Conservation (phyloP, 176 grass and related monocot species). For the Chloris gayana region DNA sequence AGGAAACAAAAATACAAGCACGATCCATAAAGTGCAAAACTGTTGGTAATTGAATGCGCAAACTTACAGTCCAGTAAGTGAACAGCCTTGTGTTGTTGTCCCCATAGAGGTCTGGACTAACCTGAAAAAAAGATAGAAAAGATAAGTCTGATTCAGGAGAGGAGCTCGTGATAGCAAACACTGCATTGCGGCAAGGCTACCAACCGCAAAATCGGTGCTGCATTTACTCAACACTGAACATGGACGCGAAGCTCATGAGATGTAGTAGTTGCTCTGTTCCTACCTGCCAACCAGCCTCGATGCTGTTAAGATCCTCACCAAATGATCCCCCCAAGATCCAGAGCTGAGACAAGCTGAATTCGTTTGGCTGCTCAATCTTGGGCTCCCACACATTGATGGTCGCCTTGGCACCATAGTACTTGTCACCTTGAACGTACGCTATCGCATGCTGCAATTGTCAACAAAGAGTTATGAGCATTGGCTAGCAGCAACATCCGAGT, state of each 20-base stretch:
- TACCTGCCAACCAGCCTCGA: conserved; percentile 99
- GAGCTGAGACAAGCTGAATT: conserved; percentile 92
- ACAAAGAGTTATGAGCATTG: conserved; percentile 8
- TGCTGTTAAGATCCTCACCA: conserved; percentile 83
- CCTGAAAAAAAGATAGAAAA: conserved; percentile 50
- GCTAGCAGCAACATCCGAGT: background rate
- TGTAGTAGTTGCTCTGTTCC: conserved; percentile 9
- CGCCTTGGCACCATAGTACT: conserved; percentile 88
- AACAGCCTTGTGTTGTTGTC: conserved; percentile 95
- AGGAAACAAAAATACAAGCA: background rate
- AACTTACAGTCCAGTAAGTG: conserved; percentile 94
- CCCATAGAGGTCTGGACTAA: conserved; percentile 86
- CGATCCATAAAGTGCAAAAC: background rate
- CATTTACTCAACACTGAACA: conserved; percentile 46
- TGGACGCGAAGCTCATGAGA: conserved; percentile 30
- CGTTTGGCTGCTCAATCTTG: conserved; percentile 76
- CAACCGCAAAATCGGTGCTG: conserved; percentile 37
- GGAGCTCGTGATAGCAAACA: conserved; percentile 46
- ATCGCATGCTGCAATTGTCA: conserved; percentile 75
- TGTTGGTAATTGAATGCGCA: background rate
- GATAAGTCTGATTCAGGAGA: conserved; percentile 37
- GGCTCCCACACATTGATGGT: conserved; percentile 96
- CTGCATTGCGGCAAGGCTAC: background rate
- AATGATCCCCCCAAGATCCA: conserved; percentile 91
- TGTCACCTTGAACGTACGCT: conserved; percentile 79